Conservation (phyloP, 176 grass and related monocot genomes). For the Bolboschoenus planiculmis region DNA sequence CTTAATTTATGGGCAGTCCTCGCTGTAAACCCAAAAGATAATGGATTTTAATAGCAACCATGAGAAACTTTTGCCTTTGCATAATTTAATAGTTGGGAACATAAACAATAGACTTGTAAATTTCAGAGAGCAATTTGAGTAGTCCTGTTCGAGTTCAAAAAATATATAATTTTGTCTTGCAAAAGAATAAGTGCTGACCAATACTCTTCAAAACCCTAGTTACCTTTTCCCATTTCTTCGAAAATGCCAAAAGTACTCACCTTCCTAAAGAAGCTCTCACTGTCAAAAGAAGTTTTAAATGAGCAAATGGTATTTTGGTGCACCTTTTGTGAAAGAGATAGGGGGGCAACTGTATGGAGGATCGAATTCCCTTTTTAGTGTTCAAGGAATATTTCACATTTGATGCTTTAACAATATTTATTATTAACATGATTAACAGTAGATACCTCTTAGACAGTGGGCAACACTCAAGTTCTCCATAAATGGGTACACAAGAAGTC, state of each 20-base stretch:
- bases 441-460: constrained; percentile 35
- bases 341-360: neutral
- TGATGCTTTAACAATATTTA: neutral
- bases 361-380: neutral
- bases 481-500: constrained; percentile 50
- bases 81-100: neutral
- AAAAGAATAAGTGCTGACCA: neutral
- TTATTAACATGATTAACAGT: neutral
- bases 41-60: neutral
- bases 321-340: neutral
- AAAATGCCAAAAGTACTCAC: neutral
- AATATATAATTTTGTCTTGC: neutral
- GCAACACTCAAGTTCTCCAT: constrained; percentile 49
- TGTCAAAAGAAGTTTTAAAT: neutral
- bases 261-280: neutral
- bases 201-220: neutral
- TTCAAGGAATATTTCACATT: neutral
- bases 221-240: neutral
- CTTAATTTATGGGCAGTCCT: neutral
- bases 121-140: neutral
- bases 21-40: neutral
- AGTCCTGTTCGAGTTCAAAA: neutral
- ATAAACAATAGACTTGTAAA: neutral
- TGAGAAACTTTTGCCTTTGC: neutral
- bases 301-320: neutral